Evolutionary conservation across 192 early-diverging fungal genomes (phyloP).

Genomic region (Coemansia sp.): DNA sequence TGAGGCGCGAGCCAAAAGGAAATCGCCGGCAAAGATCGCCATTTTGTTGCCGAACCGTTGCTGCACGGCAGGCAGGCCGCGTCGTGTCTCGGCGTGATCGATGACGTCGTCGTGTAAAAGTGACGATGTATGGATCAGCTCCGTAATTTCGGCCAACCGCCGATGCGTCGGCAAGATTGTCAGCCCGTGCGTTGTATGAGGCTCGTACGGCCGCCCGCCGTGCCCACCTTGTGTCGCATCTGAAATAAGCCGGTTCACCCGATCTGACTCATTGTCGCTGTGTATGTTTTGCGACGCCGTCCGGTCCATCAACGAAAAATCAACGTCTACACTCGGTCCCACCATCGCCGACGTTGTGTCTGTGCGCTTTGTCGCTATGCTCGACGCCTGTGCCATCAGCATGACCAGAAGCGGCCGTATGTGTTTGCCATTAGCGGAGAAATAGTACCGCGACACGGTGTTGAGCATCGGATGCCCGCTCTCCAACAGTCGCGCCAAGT

Average conservation of each 20-base stretch:
- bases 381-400: conserved; percentile 84
- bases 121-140: conserved; percentile 98
- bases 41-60: conserved; percentile 94
- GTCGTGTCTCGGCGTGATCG: conserved; percentile 72
- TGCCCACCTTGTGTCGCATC: conserved; percentile 23
- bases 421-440: conserved; percentile 82
- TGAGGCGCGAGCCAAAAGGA: conserved; percentile 88
- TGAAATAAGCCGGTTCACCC: conserved; percentile 34
- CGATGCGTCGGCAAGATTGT: conserved; percentile 83
- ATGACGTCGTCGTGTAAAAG: conserved; percentile 95
- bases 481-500: conserved; percentile 80
- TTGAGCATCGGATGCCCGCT: conserved; percentile 86
- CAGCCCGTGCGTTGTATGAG: conserved; percentile 23
- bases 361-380: conserved; percentile 59
- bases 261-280: conserved; percentile 35
- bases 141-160: conserved; percentile 92
- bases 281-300: conserved; percentile 58
- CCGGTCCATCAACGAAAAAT: conserved; percentile 62
- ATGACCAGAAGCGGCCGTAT: conserved; percentile 90
- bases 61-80: conserved; percentile 75
- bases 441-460: conserved; percentile 89
- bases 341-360: conserved; percentile 34
- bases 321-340: conserved; percentile 29
- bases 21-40: conserved; percentile 93
- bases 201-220: conserved; percentile 42